Base-by-base conservation (phyloP, 768 basidiomycete genomes). In the Daedaleopsis nitida region DNA sequence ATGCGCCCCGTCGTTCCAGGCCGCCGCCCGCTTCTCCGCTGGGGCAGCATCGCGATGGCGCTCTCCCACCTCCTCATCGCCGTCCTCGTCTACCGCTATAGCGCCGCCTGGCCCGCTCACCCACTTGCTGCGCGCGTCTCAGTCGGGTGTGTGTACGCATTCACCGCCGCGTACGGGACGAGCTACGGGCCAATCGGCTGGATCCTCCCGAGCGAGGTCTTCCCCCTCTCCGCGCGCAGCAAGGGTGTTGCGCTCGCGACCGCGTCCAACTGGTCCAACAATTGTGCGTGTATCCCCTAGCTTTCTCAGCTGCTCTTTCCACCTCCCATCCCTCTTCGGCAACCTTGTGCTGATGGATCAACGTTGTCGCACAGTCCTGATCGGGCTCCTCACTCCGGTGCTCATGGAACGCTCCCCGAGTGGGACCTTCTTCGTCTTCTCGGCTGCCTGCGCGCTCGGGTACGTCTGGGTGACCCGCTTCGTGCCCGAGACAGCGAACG, bases 241-340 rank as follows among this genome's bases (percentile, higher is more conserved):
- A 87, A 87, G 69, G 94, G 94, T 51, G 92, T 94, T 5, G 85
- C 92, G 23, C 68, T 96, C 21, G 86, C 91, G 19, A 94, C 92
- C 1, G 88, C 91, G 3, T 90, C 88, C n/a, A 91, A 91, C 65
- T 94, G 92, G 92, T 66, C 83, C 24, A 93, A 93, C 68, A 94
- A 94, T 60, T 94, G 75, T 76, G 55, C 43, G 74, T 65, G 21
- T 9, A 42, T n/a, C n/a, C 37, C 52, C 52, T 51, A 32, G 3
- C 7, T 11, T 43, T 35, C 34, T 23, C 6, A 11, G 8, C 23
- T 12, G 19, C 19, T 54, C 16, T 4, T 34, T 12, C 3, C 10
- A 10, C 45, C 45, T n/a, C 12, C 45, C 19, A 5, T n/a, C 6
- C 45, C 13, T n/a, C 21, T 5, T 19, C 6, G 4, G 39, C 39